phyloP scores from a whole-genome alignment of 768 basidiomycete species.

The Phlebiopsis flavidoalba region DNA sequence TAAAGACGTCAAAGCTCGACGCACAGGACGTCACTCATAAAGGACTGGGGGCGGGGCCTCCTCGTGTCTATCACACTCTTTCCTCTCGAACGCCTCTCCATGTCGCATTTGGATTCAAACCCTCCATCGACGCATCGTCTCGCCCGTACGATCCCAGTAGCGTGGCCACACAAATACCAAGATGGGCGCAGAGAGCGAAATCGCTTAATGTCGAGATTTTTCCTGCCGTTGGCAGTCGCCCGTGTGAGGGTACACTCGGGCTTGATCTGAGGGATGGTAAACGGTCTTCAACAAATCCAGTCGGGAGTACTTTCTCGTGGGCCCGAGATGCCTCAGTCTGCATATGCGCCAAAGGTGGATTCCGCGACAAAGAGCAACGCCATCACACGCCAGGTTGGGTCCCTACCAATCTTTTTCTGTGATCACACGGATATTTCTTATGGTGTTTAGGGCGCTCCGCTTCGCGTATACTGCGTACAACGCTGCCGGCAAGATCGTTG shows the following conservation, averaged over 20 bases:
- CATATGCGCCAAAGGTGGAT: slow-evolving; percentile 14
- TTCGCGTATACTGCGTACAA: slow-evolving; percentile 30
- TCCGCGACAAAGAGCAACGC: slow-evolving; percentile 18
- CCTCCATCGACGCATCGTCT: too few species aligned
- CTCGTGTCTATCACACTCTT: too few species aligned
- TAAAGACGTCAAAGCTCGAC: too few species aligned
- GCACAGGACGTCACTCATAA: too few species aligned
- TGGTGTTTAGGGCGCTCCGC: slow-evolving; percentile 24
- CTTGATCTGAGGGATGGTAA: slow-evolving; percentile 3
- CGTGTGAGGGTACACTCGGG: slow-evolving; percentile 31
- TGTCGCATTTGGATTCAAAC: too few species aligned
- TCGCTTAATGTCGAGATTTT: slow-evolving; percentile 24
- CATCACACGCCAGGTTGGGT: slow-evolving; percentile 27
- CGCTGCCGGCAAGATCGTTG: slow-evolving; percentile 20
- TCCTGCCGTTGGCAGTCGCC: slow-evolving; percentile 31
- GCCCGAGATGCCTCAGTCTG: slow-evolving; percentile 26
- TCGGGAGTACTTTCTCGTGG: slow-evolving; percentile 20
- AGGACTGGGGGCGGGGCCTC: too few species aligned
- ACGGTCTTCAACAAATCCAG: neutral
- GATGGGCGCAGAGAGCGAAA: neutral
- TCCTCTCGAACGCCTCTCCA: too few species aligned
- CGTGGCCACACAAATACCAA: too few species aligned
- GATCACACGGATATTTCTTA: too few species aligned
- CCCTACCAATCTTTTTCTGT: neutral
- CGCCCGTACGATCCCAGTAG: too few species aligned